These are phyloP conservation scores for Neospermospora avenae DNA, from an alignment of 2,329 filamentous ascomycete species.

Conservation along the genomic window DNA sequence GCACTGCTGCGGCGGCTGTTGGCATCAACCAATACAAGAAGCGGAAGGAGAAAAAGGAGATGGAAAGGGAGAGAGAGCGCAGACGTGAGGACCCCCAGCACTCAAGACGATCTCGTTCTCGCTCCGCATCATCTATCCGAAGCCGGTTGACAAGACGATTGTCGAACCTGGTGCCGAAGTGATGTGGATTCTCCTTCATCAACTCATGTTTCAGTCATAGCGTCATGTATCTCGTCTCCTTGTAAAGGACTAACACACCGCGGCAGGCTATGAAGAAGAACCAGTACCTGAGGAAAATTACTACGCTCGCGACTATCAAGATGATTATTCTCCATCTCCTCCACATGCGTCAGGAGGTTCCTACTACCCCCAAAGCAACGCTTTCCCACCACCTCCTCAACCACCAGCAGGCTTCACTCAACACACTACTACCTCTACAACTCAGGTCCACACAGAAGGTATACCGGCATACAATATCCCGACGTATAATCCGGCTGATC, in stretches of 20 bases:
- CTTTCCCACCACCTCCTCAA: conserved; percentile 28
- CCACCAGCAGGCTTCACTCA: conserved; percentile 22
- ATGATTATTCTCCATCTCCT: conserved; percentile 36
- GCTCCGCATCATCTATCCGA: conserved; percentile 32
- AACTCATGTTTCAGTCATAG: conserved; percentile 13
- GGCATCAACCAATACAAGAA: conserved; percentile 60
- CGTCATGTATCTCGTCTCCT: conserved; percentile 23
- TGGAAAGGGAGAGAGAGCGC: conserved; percentile 36
- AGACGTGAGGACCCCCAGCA: conserved; percentile 36
- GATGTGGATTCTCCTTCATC: conserved; percentile 14
- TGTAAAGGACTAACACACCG: conserved; percentile 16
- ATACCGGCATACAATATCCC: conserved; percentile 32
- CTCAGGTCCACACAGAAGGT: conserved; percentile 22
- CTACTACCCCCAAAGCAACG: conserved; percentile 29
- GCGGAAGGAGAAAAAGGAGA: conserved; percentile 40
- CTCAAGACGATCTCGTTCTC: conserved; percentile 33
- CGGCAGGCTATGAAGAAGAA: conserved; percentile 34
- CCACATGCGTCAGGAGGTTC: conserved; percentile 36
- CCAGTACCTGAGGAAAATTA: conserved; percentile 31
- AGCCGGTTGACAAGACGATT: conserved; percentile 30
- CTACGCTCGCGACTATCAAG: conserved; percentile 30
- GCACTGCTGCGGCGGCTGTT: conserved; percentile 57
- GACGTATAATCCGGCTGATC: conserved; percentile 35
- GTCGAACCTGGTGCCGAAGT: conserved; percentile 33
- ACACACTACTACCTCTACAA: conserved; percentile 27